Evolutionary conservation across 208 protist species (phyloP), one percentile per base, ranked within the genome.

Genomic region (Zelonia costaricensis): DNA sequence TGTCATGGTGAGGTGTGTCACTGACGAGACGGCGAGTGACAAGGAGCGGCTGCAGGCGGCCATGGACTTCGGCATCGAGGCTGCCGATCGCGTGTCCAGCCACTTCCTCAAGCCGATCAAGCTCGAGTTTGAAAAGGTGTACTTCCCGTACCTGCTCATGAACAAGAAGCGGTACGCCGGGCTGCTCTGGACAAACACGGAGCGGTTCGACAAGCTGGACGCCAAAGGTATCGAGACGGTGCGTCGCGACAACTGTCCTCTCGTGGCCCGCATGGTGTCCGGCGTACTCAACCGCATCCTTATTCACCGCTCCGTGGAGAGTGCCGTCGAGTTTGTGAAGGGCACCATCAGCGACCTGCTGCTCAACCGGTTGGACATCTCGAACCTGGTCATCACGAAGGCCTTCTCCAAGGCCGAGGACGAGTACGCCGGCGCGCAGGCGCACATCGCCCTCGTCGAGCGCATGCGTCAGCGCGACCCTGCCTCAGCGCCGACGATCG

Each of bases 151-250:
- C 73, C 80, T 99, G 25, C 86, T 99, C 15, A 99, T 99, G 84
- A 99, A 96, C 69, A 99, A 99, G 84, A 99, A 99, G 91, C 88
- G 98, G 6, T 99, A 99, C 81, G 99, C 98, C 6, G 99, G 98
- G 6, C 76, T 99, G 9, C 96, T 98, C 38, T 99, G 98, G 98
- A 99, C 98, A 10, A 98, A 98, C 56, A 86, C 97, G 25, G 82
- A 97, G 16, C 93, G 92, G 48, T 97, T 91, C 43, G 98, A 99
- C 76, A 99, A 99, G 74, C 95, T 99, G 65, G 99, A 99, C 83
- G 89, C 97, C 35, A 99, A 99, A 73, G 99, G 99, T 69, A 98
- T 99, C 52, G 98, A 99, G 66, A 97, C 92, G 30, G 98, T 99
- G 46, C 92, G 99, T 18, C 93, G 99, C 49, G 99, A 99, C 80